Evolutionary conservation across 1,139 yeast species (phyloP), one percentile per base, ranked within the genome.

Genomic region (Lodderomyces elongisporus): DNA sequence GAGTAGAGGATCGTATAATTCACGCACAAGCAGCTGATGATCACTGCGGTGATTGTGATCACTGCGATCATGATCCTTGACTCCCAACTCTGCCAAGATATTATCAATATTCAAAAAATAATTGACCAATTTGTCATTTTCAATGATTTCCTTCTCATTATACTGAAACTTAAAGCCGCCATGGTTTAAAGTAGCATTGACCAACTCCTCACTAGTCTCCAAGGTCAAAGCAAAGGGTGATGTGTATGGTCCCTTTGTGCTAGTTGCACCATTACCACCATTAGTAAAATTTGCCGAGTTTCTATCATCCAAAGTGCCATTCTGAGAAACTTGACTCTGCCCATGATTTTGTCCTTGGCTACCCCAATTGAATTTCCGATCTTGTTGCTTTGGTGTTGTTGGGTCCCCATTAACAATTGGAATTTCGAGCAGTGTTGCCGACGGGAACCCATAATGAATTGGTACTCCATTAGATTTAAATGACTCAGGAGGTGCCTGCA

Each of bases 61-160:
- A 20, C 10, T 20, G 9, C 10, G 7, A n/a, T 24, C 26, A 7
- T 24, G 6, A 13, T 7, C 39, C 32, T 9, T 24, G 9, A 33
- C 31, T n/a, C 25, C 29, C 17, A 16, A 36, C 17, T 55, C 58
- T 26, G 50, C 53, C n/a, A 52, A 38, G 9, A 60, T 52, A 4
- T 53, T 47, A 40, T 65, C 71, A 26, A 64, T 57, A 35, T 62
- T 61, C 14, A 64, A 41, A 28, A 62, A 44, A 35, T 59, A 58
- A 29, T 55, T 54, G 6, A 59, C 54, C 29, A 63, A 41, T 8
- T 54, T 59, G 4, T 54, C 56, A 33, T 56, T 59, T 22, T 44
- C 44, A n/a, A 44, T 38, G 16, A 51, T 39, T 9, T 41, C 44
- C n/a, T 34, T 34, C 10, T 42, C 41, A 17, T 43, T 36, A 14